phyloP scores from a whole-genome alignment of 192 early-diverging fungal genomes.

The Backusella australiensis region DNA sequence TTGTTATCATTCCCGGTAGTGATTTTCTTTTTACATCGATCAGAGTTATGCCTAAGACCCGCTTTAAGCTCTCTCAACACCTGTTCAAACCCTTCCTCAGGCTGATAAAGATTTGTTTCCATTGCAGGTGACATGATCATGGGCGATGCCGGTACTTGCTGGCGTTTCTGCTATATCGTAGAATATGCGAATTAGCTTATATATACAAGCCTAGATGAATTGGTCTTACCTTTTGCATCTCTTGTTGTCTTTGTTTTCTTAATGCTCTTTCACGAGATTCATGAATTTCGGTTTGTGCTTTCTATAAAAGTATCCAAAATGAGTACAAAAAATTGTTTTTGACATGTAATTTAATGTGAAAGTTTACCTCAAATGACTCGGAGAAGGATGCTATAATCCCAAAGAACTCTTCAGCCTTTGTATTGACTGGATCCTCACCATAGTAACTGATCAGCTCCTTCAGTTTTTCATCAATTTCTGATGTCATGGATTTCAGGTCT shows the following conservation, averaged over 20 bases:
- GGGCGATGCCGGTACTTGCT: neutral
- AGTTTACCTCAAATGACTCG: conserved; percentile 37
- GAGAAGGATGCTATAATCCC: conserved; percentile 47
- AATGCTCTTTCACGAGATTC: conserved; percentile 23
- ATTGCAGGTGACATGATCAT: conserved; percentile 1
- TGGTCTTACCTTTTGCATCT: conserved; percentile 7
- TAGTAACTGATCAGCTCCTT: conserved; percentile 46
- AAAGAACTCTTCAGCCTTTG: conserved; percentile 56
- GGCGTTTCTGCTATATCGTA: neutral
- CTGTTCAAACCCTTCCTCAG: conserved; percentile 16
- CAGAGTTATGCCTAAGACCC: conserved; percentile 11
- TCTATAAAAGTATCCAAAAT: neutral
- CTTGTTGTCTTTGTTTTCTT: conserved; percentile 13
- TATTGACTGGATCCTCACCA: conserved; percentile 47
- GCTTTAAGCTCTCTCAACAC: conserved; percentile 22
- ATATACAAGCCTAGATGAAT: neutral
- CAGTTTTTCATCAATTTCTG: conserved; percentile 44
- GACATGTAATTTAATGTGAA: neutral
- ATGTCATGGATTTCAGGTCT: conserved; percentile 36
- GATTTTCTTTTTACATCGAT: neutral
- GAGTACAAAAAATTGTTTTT: neutral
- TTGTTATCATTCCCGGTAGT: neutral
- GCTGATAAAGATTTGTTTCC: neutral
- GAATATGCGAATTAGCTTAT: neutral
- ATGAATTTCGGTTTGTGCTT: conserved; percentile 22